Evolutionary conservation across 2,329 filamentous ascomycete genomes (phyloP).

Genomic region (Beauveria asiatica): DNA sequence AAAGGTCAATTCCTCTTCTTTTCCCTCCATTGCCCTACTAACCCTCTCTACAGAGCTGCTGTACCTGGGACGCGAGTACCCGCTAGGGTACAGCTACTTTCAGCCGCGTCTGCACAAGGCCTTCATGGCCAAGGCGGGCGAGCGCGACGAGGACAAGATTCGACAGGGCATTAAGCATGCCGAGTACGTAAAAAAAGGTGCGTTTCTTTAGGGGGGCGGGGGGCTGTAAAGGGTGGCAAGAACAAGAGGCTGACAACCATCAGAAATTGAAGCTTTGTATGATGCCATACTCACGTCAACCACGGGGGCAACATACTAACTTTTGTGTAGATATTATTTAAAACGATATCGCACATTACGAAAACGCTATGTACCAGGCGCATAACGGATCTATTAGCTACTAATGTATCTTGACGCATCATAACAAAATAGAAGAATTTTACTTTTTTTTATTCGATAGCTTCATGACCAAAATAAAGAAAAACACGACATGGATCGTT

Average conservation of each 20-base stretch:
- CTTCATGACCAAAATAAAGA: not conserved
- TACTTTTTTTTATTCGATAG: not conserved
- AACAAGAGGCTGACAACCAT: not conserved
- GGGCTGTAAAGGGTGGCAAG: not conserved
- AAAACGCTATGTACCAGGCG: constrained; percentile 60
- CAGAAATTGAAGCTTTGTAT: constrained; percentile 89
- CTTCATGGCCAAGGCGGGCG: constrained; percentile 64
- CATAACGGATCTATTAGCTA: constrained; percentile 13
- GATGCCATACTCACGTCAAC: constrained; percentile 27
- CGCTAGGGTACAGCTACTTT: constrained; percentile 74
- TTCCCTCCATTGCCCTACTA: not conserved
- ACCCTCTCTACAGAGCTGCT: constrained; percentile 59
- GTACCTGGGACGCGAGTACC: constrained; percentile 77
- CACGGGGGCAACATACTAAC: not conserved
- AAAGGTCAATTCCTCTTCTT: constrained; percentile 54
- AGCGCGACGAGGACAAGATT: constrained; percentile 69
- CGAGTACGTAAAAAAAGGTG: constrained; percentile 87
- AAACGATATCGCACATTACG: constrained; percentile 82
- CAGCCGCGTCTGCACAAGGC: constrained; percentile 73
- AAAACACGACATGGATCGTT: not conserved
- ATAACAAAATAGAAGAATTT: not conserved
- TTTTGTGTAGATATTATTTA: constrained; percentile 65
- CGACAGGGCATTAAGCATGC: constrained; percentile 65
- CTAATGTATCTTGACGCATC: not conserved
- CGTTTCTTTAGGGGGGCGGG: not conserved